A percentile compares a stretch with the other conserved stretches of the same genome.
Conservation (phyloP, 306 rosid species). For the Nissolia schottii region DNA sequence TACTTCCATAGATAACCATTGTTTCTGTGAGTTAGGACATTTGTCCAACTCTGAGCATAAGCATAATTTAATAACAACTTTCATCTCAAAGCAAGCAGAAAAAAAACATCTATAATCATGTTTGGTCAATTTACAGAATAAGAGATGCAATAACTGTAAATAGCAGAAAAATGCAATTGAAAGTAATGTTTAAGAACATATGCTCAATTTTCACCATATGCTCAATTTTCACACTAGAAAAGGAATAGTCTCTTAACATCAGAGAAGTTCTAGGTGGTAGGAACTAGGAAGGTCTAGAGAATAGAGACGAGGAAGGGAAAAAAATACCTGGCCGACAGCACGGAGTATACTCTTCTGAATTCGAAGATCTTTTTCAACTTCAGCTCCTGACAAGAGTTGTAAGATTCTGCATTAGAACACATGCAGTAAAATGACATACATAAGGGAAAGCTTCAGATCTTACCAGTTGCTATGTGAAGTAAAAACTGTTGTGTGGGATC, state of each 20-base stretch:
- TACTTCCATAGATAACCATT: not conserved
- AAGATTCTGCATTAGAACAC: conserved; percentile 21
- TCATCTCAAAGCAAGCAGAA: conserved; percentile 17
- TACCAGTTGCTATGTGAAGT: conserved; percentile 86
- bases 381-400: conserved; percentile 58
- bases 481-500: conserved; percentile 84
- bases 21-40: not conserved
- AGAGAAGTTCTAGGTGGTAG: not conserved
- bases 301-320: not conserved
- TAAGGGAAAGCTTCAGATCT: conserved; percentile 18
- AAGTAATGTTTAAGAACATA: conserved; percentile 12
- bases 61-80: conserved; percentile 1
- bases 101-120: not conserved
- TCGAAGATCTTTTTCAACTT: conserved; percentile 83
- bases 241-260: not conserved
- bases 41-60: not conserved
- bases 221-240: conserved; percentile 11
- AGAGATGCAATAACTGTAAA: not conserved
- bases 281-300: conserved; percentile 1
- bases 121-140: not conserved
- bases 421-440: not conserved
- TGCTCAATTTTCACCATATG: conserved; percentile 4
- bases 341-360: conserved; percentile 80
- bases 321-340: conserved; percentile 79
- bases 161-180: not conserved